A percentile compares a stretch with the other conserved stretches of the same genome.
phyloP scores from a whole-genome alignment of 2,329 filamentous ascomycete species.

The Monascus ruber region DNA sequence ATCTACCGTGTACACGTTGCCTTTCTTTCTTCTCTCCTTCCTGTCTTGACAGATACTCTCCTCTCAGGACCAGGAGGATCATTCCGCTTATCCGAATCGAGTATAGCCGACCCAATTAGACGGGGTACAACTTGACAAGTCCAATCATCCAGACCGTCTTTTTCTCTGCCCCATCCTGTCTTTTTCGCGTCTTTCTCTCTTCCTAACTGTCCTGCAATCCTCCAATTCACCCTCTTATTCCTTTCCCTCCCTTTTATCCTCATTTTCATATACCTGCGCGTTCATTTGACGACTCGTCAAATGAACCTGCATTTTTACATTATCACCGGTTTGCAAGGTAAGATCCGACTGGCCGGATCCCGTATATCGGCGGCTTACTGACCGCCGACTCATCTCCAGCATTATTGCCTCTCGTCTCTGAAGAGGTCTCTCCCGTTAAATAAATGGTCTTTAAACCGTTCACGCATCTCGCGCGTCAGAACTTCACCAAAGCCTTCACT shows the following conservation, averaged over 20 bases:
- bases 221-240: neutral
- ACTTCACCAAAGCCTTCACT: conserved; percentile 91
- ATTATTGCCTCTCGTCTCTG: conserved; percentile 49
- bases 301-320: conserved; percentile 85
- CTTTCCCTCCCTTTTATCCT: conserved; percentile 1
- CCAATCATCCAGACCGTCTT: too few relatives aligned
- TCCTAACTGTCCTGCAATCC: neutral
- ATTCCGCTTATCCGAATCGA: too few relatives aligned
- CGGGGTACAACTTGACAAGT: too few relatives aligned
- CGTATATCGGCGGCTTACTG: neutral
- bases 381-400: conserved; percentile 11
- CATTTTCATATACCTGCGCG: conserved; percentile 45
- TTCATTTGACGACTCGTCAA: conserved; percentile 88
- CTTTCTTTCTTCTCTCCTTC: too few relatives aligned
- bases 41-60: too few relatives aligned
- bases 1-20: too few relatives aligned
- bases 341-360: conserved; percentile 20
- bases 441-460: conserved; percentile 78
- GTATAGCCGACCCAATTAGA: too few relatives aligned
- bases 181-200: neutral
- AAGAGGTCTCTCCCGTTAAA: conserved; percentile 53
- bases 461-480: conserved; percentile 84
- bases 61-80: too few relatives aligned
- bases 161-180: too few relatives aligned
- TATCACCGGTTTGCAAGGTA: conserved; percentile 51